Percentiles rank a stretch among this genome's conserved stretches.
phyloP scores from a whole-genome alignment of 2,329 filamentous ascomycete genomes.

The Neonectria sp. region DNA sequence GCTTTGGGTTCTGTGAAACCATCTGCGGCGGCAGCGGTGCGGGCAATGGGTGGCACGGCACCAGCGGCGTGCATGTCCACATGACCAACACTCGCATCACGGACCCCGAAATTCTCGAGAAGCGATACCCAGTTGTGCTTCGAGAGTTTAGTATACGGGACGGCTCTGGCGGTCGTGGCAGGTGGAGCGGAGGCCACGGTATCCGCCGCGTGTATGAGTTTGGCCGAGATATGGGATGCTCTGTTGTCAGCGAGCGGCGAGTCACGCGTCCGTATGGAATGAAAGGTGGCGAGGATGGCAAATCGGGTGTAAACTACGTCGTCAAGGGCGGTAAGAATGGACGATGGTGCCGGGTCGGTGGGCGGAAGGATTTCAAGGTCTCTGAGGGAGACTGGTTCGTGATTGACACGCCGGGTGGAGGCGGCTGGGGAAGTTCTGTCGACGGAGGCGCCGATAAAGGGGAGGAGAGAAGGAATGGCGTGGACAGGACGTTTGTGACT shows the following conservation, averaged over 20 bases:
- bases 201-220: conserved; percentile 85
- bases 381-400: conserved; percentile 17
- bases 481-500: conserved; percentile 11
- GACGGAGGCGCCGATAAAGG: not conserved
- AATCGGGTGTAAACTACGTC: conserved; percentile 17
- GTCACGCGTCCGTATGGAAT: conserved; percentile 21
- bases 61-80: conserved; percentile 82
- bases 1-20: conserved; percentile 91
- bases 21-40: conserved; percentile 85
- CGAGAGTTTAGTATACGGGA: conserved; percentile 76
- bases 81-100: conserved; percentile 92
- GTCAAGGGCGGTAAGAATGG: conserved; percentile 1
- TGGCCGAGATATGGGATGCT: conserved; percentile 13
- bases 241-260: conserved; percentile 19
- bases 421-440: conserved; percentile 15
- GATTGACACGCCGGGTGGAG: conserved; percentile 25
- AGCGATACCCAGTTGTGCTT: conserved; percentile 78
- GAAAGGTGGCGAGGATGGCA: conserved; percentile 25
- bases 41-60: conserved; percentile 80
- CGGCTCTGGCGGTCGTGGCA: conserved; percentile 71
- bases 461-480: not conserved
- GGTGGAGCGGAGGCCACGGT: conserved; percentile 80
- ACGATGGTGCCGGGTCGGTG: conserved; percentile 16
- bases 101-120: conserved; percentile 84
- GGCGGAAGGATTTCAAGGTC: conserved; percentile 20